Conservation (phyloP, 2,329 filamentous ascomycete genomes). For the Lomentospora prolificans region DNA sequence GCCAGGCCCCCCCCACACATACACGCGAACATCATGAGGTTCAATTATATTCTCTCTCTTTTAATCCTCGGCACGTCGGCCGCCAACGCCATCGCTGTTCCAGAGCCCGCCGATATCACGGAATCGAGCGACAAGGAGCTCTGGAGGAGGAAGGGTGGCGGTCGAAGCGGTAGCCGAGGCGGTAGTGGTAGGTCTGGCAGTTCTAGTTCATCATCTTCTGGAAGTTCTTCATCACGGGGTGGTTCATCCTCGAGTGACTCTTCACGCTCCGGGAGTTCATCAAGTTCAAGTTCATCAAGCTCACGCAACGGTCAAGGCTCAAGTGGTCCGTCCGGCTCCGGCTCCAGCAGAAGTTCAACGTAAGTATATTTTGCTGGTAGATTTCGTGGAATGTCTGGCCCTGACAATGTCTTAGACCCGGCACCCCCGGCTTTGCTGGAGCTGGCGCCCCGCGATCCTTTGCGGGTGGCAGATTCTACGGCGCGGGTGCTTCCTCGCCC, state of each 20-base stretch:
- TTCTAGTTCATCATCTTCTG: slow-evolving; percentile 8
- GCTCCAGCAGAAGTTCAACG: background rate
- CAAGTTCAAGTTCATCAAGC: slow-evolving; percentile 3
- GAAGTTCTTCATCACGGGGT: slow-evolving; percentile 15
- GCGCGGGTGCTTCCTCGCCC: slow-evolving; percentile 52
- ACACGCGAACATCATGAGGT: slow-evolving; percentile 19
- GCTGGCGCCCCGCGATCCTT: slow-evolving; percentile 47
- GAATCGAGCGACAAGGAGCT: slow-evolving; percentile 29
- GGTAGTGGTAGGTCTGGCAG: slow-evolving; percentile 16
- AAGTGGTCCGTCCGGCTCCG: background rate
- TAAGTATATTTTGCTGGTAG: too few relatives aligned
- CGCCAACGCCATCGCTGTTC: slow-evolving; percentile 15
- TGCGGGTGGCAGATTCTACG: slow-evolving; percentile 56
- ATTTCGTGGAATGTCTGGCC: background rate
- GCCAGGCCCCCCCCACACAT: background rate
- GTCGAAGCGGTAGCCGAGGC: slow-evolving; percentile 38
- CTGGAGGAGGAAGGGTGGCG: slow-evolving; percentile 52
- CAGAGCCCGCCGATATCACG: slow-evolving; percentile 12
- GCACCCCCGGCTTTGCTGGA: slow-evolving; percentile 38
- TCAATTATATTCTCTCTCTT: slow-evolving; percentile 18
- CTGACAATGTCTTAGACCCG: slow-evolving; percentile 8
- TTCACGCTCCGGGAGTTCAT: background rate
- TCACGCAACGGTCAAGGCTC: slow-evolving; percentile 8
- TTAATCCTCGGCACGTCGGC: slow-evolving; percentile 13
- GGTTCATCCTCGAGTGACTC: slow-evolving; percentile 11